These are phyloP conservation scores for Ogataea allantospora DNA, from an alignment of 805 yeast species.

Conservation along the genomic window DNA sequence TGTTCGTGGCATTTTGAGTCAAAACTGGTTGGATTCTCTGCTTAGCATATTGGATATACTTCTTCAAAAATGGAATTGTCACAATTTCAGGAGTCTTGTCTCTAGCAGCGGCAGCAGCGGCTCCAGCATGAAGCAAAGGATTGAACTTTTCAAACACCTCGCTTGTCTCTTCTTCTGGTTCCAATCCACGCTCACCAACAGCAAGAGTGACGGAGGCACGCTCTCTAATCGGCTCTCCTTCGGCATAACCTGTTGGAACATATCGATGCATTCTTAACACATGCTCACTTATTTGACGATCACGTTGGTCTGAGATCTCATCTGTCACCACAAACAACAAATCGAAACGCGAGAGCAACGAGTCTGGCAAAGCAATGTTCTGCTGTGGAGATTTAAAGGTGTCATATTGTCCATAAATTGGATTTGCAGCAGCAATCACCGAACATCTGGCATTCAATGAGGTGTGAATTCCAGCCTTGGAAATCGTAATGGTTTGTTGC, in stretches of 20 bases:
- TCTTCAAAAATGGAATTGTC: conserved; percentile 81
- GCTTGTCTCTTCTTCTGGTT: conserved; percentile 46
- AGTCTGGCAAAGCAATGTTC: conserved; percentile 95
- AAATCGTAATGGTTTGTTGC: conserved; percentile 97
- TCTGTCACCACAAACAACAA: conserved; percentile 93
- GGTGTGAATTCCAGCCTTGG: conserved; percentile 97
- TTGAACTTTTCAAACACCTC: conserved; percentile 84
- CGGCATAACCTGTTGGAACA: conserved; percentile 81
- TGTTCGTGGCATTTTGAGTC: conserved; percentile 71
- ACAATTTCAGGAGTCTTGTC: conserved; percentile 49
- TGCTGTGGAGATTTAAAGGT: conserved; percentile 94
- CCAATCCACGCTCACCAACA: conserved; percentile 65
- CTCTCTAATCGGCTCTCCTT: conserved; percentile 93
- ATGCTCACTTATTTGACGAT: conserved; percentile 88
- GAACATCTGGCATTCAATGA: conserved; percentile 95
- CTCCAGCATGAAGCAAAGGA: conserved; percentile 80
- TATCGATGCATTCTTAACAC: conserved; percentile 91
- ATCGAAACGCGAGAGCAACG: conserved; percentile 94
- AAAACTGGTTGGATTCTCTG: conserved; percentile 80
- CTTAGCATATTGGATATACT: conserved; percentile 92
- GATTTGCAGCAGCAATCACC: conserved; percentile 97
- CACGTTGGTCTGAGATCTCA: conserved; percentile 82
- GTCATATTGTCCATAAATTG: conserved; percentile 95
- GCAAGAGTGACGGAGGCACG: conserved; percentile 66
- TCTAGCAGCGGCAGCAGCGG: conserved; percentile 39